These are phyloP conservation scores for Ceratobasidium sp. DNA, from an alignment of 1,284 basidiomycete genomes.

Conservation along the genomic window DNA sequence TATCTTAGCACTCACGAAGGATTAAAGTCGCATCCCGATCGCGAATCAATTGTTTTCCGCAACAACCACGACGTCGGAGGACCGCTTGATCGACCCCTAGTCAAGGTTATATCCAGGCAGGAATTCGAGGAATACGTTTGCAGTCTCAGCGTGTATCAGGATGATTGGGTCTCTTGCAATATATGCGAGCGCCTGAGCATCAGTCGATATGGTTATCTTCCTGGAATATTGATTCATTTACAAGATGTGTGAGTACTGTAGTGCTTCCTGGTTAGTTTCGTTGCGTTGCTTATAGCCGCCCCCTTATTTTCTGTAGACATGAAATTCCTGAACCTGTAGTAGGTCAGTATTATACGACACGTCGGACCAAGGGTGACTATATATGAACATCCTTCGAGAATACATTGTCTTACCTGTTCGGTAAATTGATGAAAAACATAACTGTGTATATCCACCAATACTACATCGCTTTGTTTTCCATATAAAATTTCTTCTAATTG, in stretches of 20 bases:
- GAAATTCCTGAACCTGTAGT: no score
- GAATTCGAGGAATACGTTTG: neutral
- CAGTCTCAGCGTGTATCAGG: neutral
- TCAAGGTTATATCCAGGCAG: neutral
- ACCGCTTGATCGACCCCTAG: neutral
- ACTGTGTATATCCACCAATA: no score
- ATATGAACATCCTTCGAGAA: no score
- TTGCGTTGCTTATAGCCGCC: no score
- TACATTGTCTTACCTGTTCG: no score
- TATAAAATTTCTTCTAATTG: no score
- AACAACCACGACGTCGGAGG: neutral
- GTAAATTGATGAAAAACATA: no score
- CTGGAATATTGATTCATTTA: slow-evolving; percentile 6
- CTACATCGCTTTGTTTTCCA: no score
- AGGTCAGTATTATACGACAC: no score
- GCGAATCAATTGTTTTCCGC: neutral
- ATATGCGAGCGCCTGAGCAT: neutral
- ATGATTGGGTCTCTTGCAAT: neutral
- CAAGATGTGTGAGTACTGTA: slow-evolving; percentile 20
- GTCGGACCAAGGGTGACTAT: no score
- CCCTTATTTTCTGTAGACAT: no score
- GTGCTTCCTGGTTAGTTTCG: neutral
- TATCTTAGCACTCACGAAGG: neutral
- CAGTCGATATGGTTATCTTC: neutral
- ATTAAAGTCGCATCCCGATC: neutral